A percentile compares a stretch with the other conserved stretches of the same genome.
These are phyloP conservation scores for Tuber brumale DNA, from an alignment of 495 filamentous ascomycete genomes.

Conservation along the genomic window DNA sequence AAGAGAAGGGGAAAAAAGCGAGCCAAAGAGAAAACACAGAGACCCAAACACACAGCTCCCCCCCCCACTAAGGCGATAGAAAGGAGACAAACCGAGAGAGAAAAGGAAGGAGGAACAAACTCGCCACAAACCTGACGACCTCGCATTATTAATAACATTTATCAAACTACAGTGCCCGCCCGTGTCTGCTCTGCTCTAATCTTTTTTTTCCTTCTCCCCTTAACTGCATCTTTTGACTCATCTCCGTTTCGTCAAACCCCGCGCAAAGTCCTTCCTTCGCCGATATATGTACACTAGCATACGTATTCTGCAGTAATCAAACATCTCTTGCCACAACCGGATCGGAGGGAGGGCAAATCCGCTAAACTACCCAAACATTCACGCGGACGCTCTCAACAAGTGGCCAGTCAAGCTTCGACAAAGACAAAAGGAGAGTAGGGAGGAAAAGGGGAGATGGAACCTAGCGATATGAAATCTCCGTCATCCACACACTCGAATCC, in stretches of 20 bases:
- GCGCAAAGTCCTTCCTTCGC: neutral
- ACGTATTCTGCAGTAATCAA: neutral
- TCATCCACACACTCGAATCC: conserved; percentile 31
- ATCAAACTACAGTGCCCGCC: neutral
- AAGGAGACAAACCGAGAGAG: neutral
- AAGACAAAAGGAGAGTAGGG: neutral
- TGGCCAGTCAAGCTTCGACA: neutral
- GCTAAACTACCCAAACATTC: neutral
- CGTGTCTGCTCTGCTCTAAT: neutral
- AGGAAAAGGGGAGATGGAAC: conserved; percentile 26
- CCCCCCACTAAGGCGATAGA: neutral
- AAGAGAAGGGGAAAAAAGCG: neutral
- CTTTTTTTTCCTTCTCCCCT: neutral
- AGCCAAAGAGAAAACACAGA: neutral
- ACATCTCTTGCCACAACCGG: neutral
- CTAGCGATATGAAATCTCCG: conserved; percentile 35
- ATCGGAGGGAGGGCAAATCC: neutral
- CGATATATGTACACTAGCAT: conserved; percentile 1
- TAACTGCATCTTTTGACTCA: neutral
- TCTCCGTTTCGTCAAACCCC: neutral
- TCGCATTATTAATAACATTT: neutral
- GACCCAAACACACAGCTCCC: neutral
- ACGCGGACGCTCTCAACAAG: neutral
- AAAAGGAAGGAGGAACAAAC: neutral
- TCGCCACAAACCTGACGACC: neutral